phyloP scores from a whole-genome alignment of 2,329 filamentous ascomycete species.

The Aspergillaceae sp. region DNA sequence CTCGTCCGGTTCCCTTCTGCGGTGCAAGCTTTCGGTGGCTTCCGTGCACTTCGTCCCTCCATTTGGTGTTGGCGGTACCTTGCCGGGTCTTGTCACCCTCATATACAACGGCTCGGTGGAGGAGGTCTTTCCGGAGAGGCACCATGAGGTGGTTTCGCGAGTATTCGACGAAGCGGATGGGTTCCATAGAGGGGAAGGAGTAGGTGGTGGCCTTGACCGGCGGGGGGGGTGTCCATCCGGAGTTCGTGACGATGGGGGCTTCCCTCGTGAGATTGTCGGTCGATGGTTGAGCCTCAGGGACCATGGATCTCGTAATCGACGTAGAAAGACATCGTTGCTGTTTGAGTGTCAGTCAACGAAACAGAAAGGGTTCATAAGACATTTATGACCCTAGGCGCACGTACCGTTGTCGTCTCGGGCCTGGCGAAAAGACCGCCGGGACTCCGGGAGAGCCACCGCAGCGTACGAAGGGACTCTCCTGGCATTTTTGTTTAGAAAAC shows the following conservation, averaged over 20 bases:
- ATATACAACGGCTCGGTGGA: slow-evolving; percentile 85
- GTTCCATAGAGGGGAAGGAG: slow-evolving; percentile 82
- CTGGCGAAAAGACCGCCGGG: slow-evolving; percentile 26
- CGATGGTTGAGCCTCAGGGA: slow-evolving; percentile 37
- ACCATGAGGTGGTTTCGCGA: slow-evolving; percentile 74
- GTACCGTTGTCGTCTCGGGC: slow-evolving; percentile 29
- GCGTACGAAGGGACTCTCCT: slow-evolving; percentile 27
- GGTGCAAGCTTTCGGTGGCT: slow-evolving; percentile 71
- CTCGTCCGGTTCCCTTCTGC: slow-evolving; percentile 78
- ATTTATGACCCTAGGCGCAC: slow-evolving; percentile 6
- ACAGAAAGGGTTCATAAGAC: not conserved
- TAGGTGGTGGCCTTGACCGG: slow-evolving; percentile 79
- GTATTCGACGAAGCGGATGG: slow-evolving; percentile 67
- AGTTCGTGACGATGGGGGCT: slow-evolving; percentile 13
- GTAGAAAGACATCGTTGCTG: slow-evolving; percentile 38
- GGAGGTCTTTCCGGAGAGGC: slow-evolving; percentile 79
- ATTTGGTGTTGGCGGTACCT: slow-evolving; percentile 78
- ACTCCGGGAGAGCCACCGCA: slow-evolving; percentile 32
- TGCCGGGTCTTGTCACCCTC: slow-evolving; percentile 83
- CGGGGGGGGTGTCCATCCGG: slow-evolving; percentile 33
- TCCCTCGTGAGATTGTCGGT: slow-evolving; percentile 17
- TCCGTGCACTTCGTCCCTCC: slow-evolving; percentile 71
- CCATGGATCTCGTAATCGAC: slow-evolving; percentile 39
- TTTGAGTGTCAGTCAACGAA: slow-evolving; percentile 1
- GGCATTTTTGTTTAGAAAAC: slow-evolving; percentile 21